Evolutionary conservation across 1,284 basidiomycete genomes (phyloP).

Genomic region (Puccinia horiana): DNA sequence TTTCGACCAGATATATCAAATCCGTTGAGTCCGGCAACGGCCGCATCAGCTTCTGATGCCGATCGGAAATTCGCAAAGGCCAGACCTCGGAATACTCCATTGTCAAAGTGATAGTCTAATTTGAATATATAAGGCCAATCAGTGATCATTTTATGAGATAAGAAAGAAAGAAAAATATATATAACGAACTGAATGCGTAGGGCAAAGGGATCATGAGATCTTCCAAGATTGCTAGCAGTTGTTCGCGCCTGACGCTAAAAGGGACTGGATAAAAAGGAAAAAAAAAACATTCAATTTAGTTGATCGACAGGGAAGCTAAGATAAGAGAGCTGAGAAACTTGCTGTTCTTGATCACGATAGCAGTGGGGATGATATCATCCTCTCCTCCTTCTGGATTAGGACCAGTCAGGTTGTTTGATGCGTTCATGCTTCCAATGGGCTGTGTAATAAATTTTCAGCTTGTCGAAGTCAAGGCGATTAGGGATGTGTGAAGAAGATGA

Average conservation of each 20-base stretch:
- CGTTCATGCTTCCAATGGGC: background rate
- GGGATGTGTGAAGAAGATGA: background rate
- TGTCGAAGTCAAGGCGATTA: background rate
- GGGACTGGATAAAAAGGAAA: slow-evolving; percentile 48
- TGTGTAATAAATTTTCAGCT: background rate
- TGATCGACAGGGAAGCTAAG: slow-evolving; percentile 89
- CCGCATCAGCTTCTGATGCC: slow-evolving; percentile 85
- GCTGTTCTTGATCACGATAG: slow-evolving; percentile 85
- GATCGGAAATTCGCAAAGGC: slow-evolving; percentile 98
- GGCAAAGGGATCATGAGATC: slow-evolving; percentile 92
- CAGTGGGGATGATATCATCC: slow-evolving; percentile 96
- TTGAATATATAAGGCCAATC: background rate
- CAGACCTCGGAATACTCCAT: slow-evolving; percentile 92
- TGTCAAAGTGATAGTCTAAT: slow-evolving; percentile 69
- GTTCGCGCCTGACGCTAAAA: slow-evolving; percentile 30
- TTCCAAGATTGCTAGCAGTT: slow-evolving; percentile 59
- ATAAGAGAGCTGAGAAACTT: slow-evolving; percentile 58
- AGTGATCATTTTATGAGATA: slow-evolving; percentile 8
- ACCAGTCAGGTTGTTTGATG: background rate
- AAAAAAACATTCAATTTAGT: slow-evolving; percentile 32
- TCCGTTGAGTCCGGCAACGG: slow-evolving; percentile 90
- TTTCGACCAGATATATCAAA: slow-evolving; percentile 94
- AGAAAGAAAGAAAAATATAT: slow-evolving; percentile 55
- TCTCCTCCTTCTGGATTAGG: slow-evolving; percentile 63
- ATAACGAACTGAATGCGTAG: slow-evolving; percentile 99